A percentile compares a stretch with the other conserved stretches of the same genome.
Conservation (phyloP, 2,329 filamentous ascomycete genomes). For the Thermoascus crustaceus region DNA sequence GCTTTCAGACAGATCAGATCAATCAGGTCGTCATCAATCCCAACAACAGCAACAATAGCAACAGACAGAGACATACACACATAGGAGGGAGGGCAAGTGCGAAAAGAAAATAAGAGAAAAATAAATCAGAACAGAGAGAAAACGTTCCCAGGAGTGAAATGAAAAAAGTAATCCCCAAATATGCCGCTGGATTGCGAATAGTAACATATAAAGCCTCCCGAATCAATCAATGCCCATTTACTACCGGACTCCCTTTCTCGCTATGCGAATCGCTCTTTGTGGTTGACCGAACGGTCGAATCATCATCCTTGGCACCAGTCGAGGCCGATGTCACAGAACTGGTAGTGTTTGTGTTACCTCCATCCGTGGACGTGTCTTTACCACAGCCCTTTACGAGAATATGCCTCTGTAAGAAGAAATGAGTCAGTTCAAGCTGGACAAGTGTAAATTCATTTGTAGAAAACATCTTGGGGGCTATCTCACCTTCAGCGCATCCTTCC, state of each 20-base stretch:
- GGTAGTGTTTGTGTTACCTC: not conserved
- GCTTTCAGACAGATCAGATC: too few species aligned
- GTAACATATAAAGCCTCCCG: not conserved
- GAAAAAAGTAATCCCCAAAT: not conserved
- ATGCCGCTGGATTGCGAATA: not conserved
- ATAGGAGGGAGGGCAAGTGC: not conserved
- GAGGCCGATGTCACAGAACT: not conserved
- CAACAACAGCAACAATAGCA: too few species aligned
- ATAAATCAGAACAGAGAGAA: not conserved
- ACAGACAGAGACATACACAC: too few species aligned
- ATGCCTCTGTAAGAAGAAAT: constrained; percentile 44
- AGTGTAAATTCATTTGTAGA: constrained; percentile 9
- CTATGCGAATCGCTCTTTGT: not conserved
- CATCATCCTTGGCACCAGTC: not conserved
- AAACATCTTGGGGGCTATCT: constrained; percentile 16
- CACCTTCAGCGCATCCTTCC: constrained; percentile 96
- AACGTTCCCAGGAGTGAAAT: not conserved
- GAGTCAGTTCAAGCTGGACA: not conserved
- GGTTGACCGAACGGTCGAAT: not conserved
- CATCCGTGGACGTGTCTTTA: constrained; percentile 21
- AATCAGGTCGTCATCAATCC: constrained; percentile 1
- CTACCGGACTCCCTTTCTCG: not conserved
- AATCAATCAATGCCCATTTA: not conserved
- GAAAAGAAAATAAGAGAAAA: not conserved
- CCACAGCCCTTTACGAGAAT: constrained; percentile 59